Conservation (phyloP, 352 stramenopile species). For the Globisporangium emineosum region DNA sequence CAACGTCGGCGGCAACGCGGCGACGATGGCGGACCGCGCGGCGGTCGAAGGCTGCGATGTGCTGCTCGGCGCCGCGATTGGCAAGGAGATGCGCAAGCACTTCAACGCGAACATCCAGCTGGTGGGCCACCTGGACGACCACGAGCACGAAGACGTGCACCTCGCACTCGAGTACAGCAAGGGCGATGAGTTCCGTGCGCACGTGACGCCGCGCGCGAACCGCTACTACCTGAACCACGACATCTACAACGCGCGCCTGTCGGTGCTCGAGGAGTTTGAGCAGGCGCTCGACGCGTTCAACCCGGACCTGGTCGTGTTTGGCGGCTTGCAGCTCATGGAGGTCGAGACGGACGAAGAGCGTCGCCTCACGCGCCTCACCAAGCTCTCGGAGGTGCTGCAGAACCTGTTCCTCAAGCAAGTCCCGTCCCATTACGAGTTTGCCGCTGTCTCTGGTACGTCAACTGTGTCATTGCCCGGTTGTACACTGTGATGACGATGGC, state of each 20-base stretch:
- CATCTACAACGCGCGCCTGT: constrained; percentile 78
- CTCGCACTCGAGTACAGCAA: constrained; percentile 78
- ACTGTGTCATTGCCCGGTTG: neutral
- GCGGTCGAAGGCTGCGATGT: constrained; percentile 66
- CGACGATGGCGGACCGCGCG: constrained; percentile 75
- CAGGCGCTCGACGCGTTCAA: constrained; percentile 49
- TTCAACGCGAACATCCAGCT: constrained; percentile 65
- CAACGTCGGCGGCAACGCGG: constrained; percentile 74
- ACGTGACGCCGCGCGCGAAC: constrained; percentile 70
- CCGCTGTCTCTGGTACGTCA: constrained; percentile 55
- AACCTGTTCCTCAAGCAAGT: constrained; percentile 60
- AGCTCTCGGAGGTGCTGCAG: constrained; percentile 68
- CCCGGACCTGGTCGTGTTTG: constrained; percentile 76
- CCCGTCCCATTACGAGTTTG: constrained; percentile 81
- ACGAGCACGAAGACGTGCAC: constrained; percentile 74
- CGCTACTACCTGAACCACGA: constrained; percentile 87
- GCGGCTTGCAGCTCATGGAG: constrained; percentile 82
- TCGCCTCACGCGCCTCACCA: constrained; percentile 48
- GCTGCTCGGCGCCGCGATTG: constrained; percentile 70
- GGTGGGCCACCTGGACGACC: constrained; percentile 53
- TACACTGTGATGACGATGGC: neutral
- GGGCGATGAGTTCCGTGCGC: constrained; percentile 55
- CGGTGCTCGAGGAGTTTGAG: constrained; percentile 79
- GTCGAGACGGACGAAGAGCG: constrained; percentile 63
- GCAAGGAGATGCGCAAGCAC: constrained; percentile 69